phyloP scores from a whole-genome alignment of 345 rosid species.

The Carallia pectinifolia region DNA sequence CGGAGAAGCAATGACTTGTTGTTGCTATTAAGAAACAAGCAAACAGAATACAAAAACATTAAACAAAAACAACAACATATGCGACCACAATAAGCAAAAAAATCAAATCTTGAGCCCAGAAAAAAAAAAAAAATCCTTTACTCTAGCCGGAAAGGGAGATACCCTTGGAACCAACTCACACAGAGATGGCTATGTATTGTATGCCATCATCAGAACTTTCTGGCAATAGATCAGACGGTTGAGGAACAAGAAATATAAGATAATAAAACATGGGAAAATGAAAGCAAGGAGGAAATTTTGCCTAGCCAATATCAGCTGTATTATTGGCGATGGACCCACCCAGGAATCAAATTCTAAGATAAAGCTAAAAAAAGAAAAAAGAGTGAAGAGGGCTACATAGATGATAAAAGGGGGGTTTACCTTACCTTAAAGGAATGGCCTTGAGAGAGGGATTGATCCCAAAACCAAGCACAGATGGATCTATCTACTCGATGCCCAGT shows the following conservation, averaged over 20 bases:
- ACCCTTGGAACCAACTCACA: too few relatives aligned
- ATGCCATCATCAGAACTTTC: too few relatives aligned
- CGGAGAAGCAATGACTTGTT: conserved; percentile 90
- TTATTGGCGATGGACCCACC: conserved; percentile 13
- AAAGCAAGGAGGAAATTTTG: too few relatives aligned
- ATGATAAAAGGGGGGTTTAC: neutral
- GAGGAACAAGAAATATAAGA: too few relatives aligned
- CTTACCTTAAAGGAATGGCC: conserved; percentile 71
- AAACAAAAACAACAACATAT: conserved; percentile 3
- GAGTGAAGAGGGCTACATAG: too few relatives aligned
- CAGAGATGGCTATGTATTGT: too few relatives aligned
- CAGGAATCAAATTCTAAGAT: neutral
- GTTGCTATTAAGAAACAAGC: conserved; percentile 39
- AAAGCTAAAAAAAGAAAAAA: neutral
- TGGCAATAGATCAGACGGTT: too few relatives aligned
- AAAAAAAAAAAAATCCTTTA: neutral
- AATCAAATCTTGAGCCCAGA: neutral
- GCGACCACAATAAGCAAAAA: conserved; percentile 1
- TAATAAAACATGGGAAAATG: too few relatives aligned
- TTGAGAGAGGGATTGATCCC: conserved; percentile 78
- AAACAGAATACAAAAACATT: neutral
- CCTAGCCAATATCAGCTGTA: neutral
- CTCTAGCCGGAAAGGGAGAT: neutral
- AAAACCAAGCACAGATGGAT: conserved; percentile 91
- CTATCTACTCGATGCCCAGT: conserved; percentile 94